Base-by-base conservation (phyloP, 768 basidiomycete species). In the Roridomyces roridus region DNA sequence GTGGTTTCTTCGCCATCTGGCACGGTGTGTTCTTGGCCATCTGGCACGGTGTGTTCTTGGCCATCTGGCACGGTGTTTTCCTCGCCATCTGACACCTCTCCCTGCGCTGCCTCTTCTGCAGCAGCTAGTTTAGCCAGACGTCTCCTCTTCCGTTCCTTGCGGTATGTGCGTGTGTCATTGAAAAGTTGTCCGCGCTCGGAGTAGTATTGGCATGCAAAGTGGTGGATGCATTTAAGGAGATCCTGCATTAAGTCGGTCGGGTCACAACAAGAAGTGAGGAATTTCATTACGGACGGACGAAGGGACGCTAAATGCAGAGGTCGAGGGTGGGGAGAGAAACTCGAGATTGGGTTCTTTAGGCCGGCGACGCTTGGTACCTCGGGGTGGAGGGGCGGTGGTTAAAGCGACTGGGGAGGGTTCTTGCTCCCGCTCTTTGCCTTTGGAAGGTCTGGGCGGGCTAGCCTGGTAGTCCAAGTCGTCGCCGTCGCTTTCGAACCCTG, bases 111-210 rank as follows among this genome's bases (percentile, higher is more conserved):
- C 43, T 55, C 35, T 23, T 35, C 28, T 43, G 65, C 55, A 15
- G 36, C 29, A 14, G 54, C 37, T 21, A 29, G 26, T 52, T 45
- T 55, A 51, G 44, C 62, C 47, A 35, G 55, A 46, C 28, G 55
- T 39, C 53, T 57, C 60, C 41, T n/a, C 44, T 40, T 68, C 57
- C 55, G 58, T 63, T 72, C 73, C 55, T 66, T 72, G 12, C 84
- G 80, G 55, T 75, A 81, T 37, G 80, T 68, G 50, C 76, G 78
- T 15, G 81, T 73, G 11, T 70, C 74, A 57, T 90, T 80, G 18
- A 77, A 70, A 3, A 91, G 69, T 59, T 90, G 81, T 0, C 85
- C 88, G 51, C 78, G 75, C 60, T 85, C 84, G 20, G 74, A 73
- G 62, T 91, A 93, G 67, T 87, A 87, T 26, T 67, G 67, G 49